Percentiles rank a stretch among this genome's conserved stretches.
Conservation (phyloP, 371 early-diverging fungal genomes). For the Cokeromyces recurvatus region DNA sequence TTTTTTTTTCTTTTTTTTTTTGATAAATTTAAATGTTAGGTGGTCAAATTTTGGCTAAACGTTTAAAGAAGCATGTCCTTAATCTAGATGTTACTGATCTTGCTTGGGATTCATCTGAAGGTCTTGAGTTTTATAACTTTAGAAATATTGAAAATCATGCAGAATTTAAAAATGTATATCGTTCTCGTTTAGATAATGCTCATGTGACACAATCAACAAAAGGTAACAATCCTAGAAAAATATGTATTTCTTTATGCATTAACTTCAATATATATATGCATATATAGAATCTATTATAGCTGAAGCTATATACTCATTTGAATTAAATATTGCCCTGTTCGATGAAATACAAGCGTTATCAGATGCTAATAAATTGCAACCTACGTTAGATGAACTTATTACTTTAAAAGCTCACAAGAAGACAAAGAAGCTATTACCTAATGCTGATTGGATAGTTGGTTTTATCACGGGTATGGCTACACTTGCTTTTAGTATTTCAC, state of each 20-base stretch:
- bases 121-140: slow-evolving; percentile 50
- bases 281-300: slow-evolving; percentile 30
- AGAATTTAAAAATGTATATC: slow-evolving; percentile 53
- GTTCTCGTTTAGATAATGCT: slow-evolving; percentile 39
- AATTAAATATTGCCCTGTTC: slow-evolving; percentile 44
- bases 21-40: slow-evolving; percentile 29
- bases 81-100: slow-evolving; percentile 28
- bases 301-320: slow-evolving; percentile 35
- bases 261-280: background rate
- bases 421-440: background rate
- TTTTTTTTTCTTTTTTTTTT: too few species aligned
- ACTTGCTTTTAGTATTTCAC: slow-evolving; percentile 6
- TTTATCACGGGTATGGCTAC: slow-evolving; percentile 10
- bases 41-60: slow-evolving; percentile 55
- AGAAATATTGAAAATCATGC: slow-evolving; percentile 41
- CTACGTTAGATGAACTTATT: background rate
- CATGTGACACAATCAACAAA: slow-evolving; percentile 21
- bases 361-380: slow-evolving; percentile 18
- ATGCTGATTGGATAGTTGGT: slow-evolving; percentile 14
- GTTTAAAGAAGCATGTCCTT: slow-evolving; percentile 47
- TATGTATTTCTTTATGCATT: background rate
- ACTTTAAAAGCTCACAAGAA: background rate
- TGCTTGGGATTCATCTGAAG: slow-evolving; percentile 39
- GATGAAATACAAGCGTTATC: slow-evolving; percentile 36
- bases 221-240: slow-evolving; percentile 19